Conservation (phyloP, 1,139 yeast genomes). For the Pichia inconspicua region DNA sequence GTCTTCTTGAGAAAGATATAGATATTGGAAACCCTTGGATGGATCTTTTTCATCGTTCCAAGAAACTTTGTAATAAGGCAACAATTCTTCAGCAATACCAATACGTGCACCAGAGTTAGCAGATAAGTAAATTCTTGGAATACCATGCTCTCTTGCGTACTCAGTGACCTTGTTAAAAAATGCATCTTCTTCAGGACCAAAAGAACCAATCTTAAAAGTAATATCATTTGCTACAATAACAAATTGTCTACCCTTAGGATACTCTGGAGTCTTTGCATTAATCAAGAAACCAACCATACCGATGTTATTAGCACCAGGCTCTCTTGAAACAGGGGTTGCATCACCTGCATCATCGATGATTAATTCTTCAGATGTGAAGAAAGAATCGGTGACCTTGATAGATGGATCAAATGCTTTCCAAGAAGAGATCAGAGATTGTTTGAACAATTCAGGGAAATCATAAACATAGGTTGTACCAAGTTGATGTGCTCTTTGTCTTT, state of each 20-base stretch:
- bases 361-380: constrained; percentile 72
- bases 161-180: constrained; percentile 91
- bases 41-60: constrained; percentile 79
- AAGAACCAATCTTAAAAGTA: constrained; percentile 95
- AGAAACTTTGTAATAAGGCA: constrained; percentile 82
- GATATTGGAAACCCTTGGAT: constrained; percentile 80
- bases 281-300: constrained; percentile 98
- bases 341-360: constrained; percentile 73
- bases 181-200: constrained; percentile 94
- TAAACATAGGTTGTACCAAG: constrained; percentile 98
- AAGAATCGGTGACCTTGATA: constrained; percentile 64
- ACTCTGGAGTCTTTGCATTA: constrained; percentile 90
- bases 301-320: constrained; percentile 88
- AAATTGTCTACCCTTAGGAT: constrained; percentile 92
- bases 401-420: constrained; percentile 65
- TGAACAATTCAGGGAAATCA: constrained; percentile 97
- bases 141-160: constrained; percentile 79
- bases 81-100: constrained; percentile 93
- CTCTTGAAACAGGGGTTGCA: constrained; percentile 84
- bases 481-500: constrained; percentile 95
- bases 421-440: constrained; percentile 78
- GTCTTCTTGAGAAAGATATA: constrained; percentile 71
- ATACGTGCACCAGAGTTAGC: constrained; percentile 99
- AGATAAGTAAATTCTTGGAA: constrained; percentile 90
- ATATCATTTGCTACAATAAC: constrained; percentile 93